Percentiles rank a stretch among this genome's conserved stretches.
phyloP scores from a whole-genome alignment of 768 basidiomycete species.

The Boletus huronensis region DNA sequence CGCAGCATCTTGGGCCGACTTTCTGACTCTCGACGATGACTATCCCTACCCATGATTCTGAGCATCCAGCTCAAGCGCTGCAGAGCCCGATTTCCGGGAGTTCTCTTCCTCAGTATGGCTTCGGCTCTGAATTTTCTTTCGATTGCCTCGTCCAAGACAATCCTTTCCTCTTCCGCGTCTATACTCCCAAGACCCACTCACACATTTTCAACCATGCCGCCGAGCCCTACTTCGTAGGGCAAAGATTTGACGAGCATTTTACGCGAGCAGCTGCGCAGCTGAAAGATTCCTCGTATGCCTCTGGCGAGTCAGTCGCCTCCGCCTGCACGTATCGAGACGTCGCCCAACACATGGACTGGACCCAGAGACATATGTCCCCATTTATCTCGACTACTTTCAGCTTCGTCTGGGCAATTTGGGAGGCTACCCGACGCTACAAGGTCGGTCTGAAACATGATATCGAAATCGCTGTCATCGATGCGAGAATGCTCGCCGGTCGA shows the following conservation, averaged over 20 bases:
- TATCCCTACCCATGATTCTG: slow-evolving; percentile 13
- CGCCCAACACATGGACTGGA: slow-evolving; percentile 72
- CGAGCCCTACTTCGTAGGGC: slow-evolving; percentile 68
- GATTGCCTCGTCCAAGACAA: slow-evolving; percentile 58
- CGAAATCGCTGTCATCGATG: slow-evolving; percentile 78
- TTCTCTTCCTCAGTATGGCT: slow-evolving; percentile 69
- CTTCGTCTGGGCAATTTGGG: slow-evolving; percentile 81
- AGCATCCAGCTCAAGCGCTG: slow-evolving; percentile 10
- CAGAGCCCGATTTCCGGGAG: slow-evolving; percentile 22
- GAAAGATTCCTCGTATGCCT: slow-evolving; percentile 28
- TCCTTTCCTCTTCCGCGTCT: slow-evolving; percentile 75
- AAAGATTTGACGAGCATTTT: slow-evolving; percentile 51
- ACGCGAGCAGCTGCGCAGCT: slow-evolving; percentile 39
- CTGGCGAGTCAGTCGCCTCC: slow-evolving; percentile 29
- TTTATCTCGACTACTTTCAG: slow-evolving; percentile 78
- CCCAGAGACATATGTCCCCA: slow-evolving; percentile 63
- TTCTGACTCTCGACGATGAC: slow-evolving; percentile 24
- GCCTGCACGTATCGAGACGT: slow-evolving; percentile 56
- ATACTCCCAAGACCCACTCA: slow-evolving; percentile 65
- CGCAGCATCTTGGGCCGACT: slow-evolving; percentile 7
- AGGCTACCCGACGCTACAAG: slow-evolving; percentile 73
- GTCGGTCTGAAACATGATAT: slow-evolving; percentile 69
- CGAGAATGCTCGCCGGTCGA: slow-evolving; percentile 50
- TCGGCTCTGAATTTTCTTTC: slow-evolving; percentile 61
- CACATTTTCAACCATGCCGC: slow-evolving; percentile 46